Conservation (phyloP, 352 stramenopile species). For the Pythium aphanidermatum region DNA sequence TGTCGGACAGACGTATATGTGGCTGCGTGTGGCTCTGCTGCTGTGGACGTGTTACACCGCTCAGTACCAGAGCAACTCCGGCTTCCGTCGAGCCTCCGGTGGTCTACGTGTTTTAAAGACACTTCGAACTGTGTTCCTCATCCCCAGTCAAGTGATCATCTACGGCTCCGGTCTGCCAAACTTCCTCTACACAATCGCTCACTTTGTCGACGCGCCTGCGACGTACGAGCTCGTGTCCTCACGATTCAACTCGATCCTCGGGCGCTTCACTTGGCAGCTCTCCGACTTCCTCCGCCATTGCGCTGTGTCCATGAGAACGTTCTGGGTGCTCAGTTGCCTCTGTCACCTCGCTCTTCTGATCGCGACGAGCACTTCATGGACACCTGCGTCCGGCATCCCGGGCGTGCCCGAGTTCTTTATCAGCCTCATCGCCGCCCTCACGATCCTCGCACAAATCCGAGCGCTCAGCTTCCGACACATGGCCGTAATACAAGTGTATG, state of each 20-base stretch:
- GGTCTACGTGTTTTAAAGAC: background rate
- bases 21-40: constrained; percentile 22
- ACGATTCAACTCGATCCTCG: constrained; percentile 23
- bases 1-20: constrained; percentile 29
- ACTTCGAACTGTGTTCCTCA: constrained; percentile 25
- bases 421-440: constrained; percentile 25
- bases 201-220: constrained; percentile 32
- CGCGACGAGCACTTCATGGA: background rate
- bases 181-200: constrained; percentile 32
- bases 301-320: constrained; percentile 31
- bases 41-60: constrained; percentile 24
- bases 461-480: background rate
- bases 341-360: constrained; percentile 14
- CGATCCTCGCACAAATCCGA: constrained; percentile 18
- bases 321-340: constrained; percentile 28
- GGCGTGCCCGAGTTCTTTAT: constrained; percentile 29
- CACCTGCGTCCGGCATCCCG: constrained; percentile 14
- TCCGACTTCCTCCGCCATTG: constrained; percentile 20
- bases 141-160: constrained; percentile 36
- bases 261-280: constrained; percentile 21
- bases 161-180: constrained; percentile 37
- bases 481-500: background rate
- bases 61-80: too few species aligned
- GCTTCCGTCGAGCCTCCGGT: too few species aligned
- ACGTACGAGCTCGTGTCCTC: constrained; percentile 29